phyloP scores from a whole-genome alignment of 164 flowering plant species.

The Aristolochia contorta region DNA sequence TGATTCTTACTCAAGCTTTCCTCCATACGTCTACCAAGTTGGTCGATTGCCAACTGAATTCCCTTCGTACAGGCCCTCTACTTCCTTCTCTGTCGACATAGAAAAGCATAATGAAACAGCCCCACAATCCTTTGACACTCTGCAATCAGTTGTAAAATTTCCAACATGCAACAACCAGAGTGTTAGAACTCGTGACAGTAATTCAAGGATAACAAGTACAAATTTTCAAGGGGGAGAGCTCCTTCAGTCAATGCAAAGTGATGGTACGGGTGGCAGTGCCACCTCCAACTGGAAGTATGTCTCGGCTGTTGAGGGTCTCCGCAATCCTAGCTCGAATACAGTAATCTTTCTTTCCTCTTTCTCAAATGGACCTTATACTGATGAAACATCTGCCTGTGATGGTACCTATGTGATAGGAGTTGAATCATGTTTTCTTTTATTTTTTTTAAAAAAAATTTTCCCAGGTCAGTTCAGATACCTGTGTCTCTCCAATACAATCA shows the following conservation, averaged over 20 bases:
- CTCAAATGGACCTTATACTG: not conserved
- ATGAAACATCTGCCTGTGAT: not conserved
- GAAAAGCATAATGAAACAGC: conserved; percentile 14
- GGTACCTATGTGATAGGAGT: not conserved
- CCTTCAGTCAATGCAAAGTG: conserved; percentile 12
- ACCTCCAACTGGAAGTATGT: conserved; percentile 15
- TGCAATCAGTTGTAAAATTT: conserved; percentile 24
- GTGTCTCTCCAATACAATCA: conserved; percentile 14
- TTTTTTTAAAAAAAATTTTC: too few relatives aligned
- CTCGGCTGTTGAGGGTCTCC: conserved; percentile 18
- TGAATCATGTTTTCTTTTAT: not conserved
- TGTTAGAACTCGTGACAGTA: not conserved
- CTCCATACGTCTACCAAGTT: conserved; percentile 23
- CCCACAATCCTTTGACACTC: conserved; percentile 22
- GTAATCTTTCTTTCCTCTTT: not conserved
- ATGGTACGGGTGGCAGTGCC: conserved; percentile 15
- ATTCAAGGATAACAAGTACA: conserved; percentile 10
- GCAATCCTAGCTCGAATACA: conserved; percentile 9
- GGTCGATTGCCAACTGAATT: conserved; percentile 15
- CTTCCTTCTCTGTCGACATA: conserved; percentile 18
- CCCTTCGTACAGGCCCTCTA: conserved; percentile 17
- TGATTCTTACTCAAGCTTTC: conserved; percentile 34
- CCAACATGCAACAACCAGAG: conserved; percentile 11
- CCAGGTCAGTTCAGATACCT: conserved; percentile 15
- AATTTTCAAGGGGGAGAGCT: conserved; percentile 14